Evolutionary conservation across 2,329 filamentous ascomycete genomes (phyloP).

Genomic region (Colletotrichum sp.): DNA sequence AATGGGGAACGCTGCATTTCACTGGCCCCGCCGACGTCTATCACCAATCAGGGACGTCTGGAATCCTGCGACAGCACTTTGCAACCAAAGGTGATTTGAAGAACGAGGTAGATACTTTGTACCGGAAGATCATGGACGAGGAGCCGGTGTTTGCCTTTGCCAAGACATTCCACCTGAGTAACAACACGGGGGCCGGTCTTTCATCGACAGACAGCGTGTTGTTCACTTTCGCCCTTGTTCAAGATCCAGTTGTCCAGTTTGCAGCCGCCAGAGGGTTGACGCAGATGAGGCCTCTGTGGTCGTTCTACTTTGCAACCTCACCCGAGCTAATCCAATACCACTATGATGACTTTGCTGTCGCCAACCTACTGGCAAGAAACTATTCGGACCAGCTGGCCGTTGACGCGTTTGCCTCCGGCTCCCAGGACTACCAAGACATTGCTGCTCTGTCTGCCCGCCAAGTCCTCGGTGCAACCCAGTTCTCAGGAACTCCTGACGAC

Average conservation of each 20-base stretch:
- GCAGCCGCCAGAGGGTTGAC: constrained; percentile 78
- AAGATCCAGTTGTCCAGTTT: constrained; percentile 81
- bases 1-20: constrained; percentile 86
- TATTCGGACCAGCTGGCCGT: constrained; percentile 74
- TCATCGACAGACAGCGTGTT: constrained; percentile 58
- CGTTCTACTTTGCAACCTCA: constrained; percentile 70
- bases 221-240: constrained; percentile 79
- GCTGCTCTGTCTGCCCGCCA: constrained; percentile 80
- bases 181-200: constrained; percentile 20
- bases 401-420: constrained; percentile 77
- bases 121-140: constrained; percentile 74
- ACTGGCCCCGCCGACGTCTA: constrained; percentile 70
- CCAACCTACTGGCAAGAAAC: constrained; percentile 67
- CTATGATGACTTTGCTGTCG: constrained; percentile 74
- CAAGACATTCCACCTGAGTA: constrained; percentile 61
- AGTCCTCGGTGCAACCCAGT: constrained; percentile 78
- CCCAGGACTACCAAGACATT: constrained; percentile 77
- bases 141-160: constrained; percentile 85
- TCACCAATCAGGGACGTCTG: constrained; percentile 75
- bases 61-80: constrained; percentile 70
- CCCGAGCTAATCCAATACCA: constrained; percentile 75
- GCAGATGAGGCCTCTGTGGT: constrained; percentile 80
- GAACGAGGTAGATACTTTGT: constrained; percentile 70
- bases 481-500: constrained; percentile 73
- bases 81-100: constrained; percentile 68